phyloP scores from a whole-genome alignment of 495 filamentous ascomycete genomes.

The Penicillium desertorum region DNA sequence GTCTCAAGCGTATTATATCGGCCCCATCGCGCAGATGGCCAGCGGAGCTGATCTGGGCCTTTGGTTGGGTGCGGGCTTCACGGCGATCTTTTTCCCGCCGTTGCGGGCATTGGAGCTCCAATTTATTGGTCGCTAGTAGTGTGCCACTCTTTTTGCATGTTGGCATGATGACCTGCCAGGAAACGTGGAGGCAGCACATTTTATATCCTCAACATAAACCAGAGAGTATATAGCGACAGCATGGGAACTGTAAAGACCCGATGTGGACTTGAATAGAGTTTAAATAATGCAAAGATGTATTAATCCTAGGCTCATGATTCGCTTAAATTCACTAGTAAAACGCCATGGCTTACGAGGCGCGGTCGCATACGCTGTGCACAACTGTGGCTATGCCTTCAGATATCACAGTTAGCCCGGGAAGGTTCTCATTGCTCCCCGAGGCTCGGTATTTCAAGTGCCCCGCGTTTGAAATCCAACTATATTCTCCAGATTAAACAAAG shows the following conservation, averaged over 20 bases:
- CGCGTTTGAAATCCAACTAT: not conserved
- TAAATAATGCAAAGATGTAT: not conserved
- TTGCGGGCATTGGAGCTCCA: slow-evolving; percentile 43
- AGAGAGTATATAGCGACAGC: slow-evolving; percentile 3
- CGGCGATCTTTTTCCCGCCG: slow-evolving; percentile 44
- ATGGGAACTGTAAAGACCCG: not conserved
- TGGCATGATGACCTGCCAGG: not conserved
- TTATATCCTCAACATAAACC: not conserved
- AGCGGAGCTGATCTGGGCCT: slow-evolving; percentile 43
- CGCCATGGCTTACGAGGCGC: not conserved
- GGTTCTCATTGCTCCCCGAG: not conserved
- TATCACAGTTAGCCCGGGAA: too few species aligned
- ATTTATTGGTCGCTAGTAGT: slow-evolving; percentile 35
- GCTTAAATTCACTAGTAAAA: not conserved
- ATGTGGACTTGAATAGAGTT: not conserved
- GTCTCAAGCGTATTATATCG: slow-evolving; percentile 51
- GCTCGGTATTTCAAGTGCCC: not conserved
- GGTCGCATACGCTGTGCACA: not conserved
- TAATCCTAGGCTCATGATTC: not conserved
- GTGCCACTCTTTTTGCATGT: not conserved
- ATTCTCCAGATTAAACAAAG: not conserved
- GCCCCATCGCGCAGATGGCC: slow-evolving; percentile 42
- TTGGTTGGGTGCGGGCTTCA: slow-evolving; percentile 46
- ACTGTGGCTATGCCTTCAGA: too few species aligned
- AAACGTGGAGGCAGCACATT: not conserved